A percentile compares a stretch with the other conserved stretches of the same genome.
phyloP scores from a whole-genome alignment of 2,329 filamentous ascomycete species.

The Rosellinia necatrix region DNA sequence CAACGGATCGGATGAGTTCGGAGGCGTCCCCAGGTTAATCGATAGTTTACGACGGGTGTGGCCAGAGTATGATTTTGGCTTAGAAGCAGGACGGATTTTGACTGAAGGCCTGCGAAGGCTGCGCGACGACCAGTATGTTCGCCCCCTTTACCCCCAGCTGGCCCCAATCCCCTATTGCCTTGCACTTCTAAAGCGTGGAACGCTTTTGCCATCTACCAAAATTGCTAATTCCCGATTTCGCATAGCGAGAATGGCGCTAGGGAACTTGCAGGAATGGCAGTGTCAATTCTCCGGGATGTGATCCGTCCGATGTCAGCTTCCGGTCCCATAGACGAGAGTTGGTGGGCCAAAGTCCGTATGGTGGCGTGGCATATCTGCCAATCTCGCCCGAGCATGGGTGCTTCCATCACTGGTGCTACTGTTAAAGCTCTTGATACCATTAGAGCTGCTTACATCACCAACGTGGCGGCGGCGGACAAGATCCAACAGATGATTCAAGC shows the following conservation, averaged over 20 bases:
- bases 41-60: conserved; percentile 64
- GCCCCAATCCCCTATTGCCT: not conserved
- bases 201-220: not conserved
- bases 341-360: conserved; percentile 62
- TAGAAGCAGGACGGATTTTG: conserved; percentile 51
- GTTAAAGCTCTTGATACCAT: conserved; percentile 51
- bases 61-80: conserved; percentile 58
- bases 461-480: conserved; percentile 33
- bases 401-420: conserved; percentile 58
- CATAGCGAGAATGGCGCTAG: conserved; percentile 57
- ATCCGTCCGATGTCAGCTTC: conserved; percentile 42
- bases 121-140: conserved; percentile 53
- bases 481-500: conserved; percentile 34
- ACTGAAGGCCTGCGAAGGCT: conserved; percentile 53
- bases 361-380: conserved; percentile 68
- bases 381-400: conserved; percentile 68
- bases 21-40: conserved; percentile 61
- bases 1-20: conserved; percentile 50
- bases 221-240: not conserved
- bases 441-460: conserved; percentile 32
- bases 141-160: not conserved
- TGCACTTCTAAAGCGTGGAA: not conserved
- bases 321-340: conserved; percentile 42
- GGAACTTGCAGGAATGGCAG: conserved; percentile 59
- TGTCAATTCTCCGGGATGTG: conserved; percentile 55